Conservation (phyloP, 495 filamentous ascomycete genomes). For the Neurospora sp. region DNA sequence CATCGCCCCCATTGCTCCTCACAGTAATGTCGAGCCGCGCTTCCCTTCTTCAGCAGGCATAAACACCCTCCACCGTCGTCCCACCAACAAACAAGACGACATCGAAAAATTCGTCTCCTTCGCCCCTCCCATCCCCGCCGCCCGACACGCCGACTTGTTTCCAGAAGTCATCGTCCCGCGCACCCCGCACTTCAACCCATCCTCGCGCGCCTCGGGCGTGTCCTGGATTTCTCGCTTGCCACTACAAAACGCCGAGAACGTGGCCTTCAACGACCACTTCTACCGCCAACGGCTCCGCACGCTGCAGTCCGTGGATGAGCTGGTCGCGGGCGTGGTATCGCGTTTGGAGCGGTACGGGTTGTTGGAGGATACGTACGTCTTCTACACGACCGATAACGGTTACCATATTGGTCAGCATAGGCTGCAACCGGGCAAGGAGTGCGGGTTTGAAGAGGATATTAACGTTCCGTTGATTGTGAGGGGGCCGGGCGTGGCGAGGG, state of each 20-base stretch:
- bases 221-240: conserved; percentile 51
- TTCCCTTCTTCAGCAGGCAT: not conserved
- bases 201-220: conserved; percentile 39
- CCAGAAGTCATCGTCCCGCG: conserved; percentile 37
- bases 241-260: conserved; percentile 39
- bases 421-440: conserved; percentile 59
- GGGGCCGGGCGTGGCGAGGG: conserved; percentile 45
- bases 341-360: conserved; percentile 41
- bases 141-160: conserved; percentile 40
- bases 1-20: conserved; percentile 57
- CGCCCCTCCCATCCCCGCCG: conserved; percentile 41
- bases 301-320: conserved; percentile 60
- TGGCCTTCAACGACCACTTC: conserved; percentile 59
- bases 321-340: conserved; percentile 47
- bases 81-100: not conserved
- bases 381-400: conserved; percentile 67
- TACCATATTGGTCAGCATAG: conserved; percentile 70
- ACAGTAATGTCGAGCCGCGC: conserved; percentile 38
- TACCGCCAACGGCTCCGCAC: conserved; percentile 54
- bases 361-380: conserved; percentile 58
- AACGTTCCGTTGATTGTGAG: conserved; percentile 57
- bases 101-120: conserved; percentile 23
- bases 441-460: conserved; percentile 65
- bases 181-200: conserved; percentile 44
- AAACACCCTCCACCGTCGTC: not conserved